Base-by-base conservation (phyloP, 495 filamentous ascomycete genomes). In the Podospora bellae-mahoneyi region DNA sequence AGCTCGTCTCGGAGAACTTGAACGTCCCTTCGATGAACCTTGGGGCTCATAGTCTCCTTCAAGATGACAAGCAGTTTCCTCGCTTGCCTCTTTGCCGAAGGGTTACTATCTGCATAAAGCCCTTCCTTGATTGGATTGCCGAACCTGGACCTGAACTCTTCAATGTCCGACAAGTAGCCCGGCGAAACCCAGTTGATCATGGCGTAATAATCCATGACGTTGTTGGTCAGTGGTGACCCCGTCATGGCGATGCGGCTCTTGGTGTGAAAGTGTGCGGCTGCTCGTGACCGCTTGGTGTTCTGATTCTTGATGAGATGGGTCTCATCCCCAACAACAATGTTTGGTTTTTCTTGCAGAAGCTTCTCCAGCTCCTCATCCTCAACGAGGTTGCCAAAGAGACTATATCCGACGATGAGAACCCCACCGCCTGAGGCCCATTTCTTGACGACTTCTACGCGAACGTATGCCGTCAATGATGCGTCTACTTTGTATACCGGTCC, bases 131-230 rank as follows among this genome's bases (percentile, higher is more conserved):
- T 97, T 0, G 92, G 92, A 16, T 87, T 84, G 4, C 86, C 81
- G 70, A 90, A 98, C 28, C 87, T 82, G 0, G 81, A 74, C 54
- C 79, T 81, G 75, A 98, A 98, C 72, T 92, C 87, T 0, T 66
- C 66, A 3, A 78, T 71, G 5, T 84, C 82, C 18, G 91, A 92
- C 4, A 97, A 82, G 71, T 91, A 97, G 30, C 84, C 85, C 2
- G 92, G 90, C 4, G 91, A 86, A 44, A 95, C 88, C 93, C 93
- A 98, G 64, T 94, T 87, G 62, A 98, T 89, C 87, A 97, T 90
- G 7, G 89, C 76, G 72, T 88, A 92, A 72, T 96, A 96, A 68
- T 98, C 93, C 55, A 82, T 76, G 2, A 97, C 84, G 48, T 91
- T 90, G 72, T 96, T 98, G 0, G 90, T 87, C 19, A 98, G 75